Conservation (phyloP, 139 green algal species). For the Coelastrella sp. region DNA sequence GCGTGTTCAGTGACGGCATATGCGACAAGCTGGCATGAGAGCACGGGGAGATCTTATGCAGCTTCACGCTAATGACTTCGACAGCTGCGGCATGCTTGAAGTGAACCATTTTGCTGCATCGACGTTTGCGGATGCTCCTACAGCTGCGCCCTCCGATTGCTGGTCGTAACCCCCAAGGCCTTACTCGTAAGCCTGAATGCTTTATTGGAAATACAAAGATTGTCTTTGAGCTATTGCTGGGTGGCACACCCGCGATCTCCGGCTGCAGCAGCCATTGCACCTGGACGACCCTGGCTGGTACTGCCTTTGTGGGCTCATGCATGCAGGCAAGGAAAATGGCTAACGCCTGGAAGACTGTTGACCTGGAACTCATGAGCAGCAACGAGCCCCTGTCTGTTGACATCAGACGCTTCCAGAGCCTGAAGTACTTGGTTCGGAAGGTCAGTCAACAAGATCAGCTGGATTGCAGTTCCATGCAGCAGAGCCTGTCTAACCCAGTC, state of each 20-base stretch:
- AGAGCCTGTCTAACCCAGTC: no score
- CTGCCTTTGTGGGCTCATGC: not conserved
- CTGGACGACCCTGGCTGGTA: not conserved
- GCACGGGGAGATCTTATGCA: no score
- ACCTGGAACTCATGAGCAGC: slow-evolving; percentile 21
- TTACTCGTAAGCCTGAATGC: not conserved
- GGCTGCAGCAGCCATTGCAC: no score
- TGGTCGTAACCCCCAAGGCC: not conserved
- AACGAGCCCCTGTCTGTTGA: not conserved
- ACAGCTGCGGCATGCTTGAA: no score
- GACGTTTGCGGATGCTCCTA: not conserved
- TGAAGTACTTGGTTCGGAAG: slow-evolving; percentile 24
- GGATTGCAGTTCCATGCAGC: no score
- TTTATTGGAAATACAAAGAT: no score
- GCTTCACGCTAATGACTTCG: no score
- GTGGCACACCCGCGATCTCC: no score
- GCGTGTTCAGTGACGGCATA: not conserved
- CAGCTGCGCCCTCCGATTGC: not conserved
- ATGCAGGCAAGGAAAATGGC: slow-evolving; percentile 50
- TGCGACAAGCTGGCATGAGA: not conserved
- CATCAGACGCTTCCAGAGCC: not conserved
- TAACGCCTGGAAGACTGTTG: slow-evolving; percentile 31
- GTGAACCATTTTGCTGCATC: not conserved
- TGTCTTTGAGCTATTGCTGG: no score
- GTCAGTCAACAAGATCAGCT: not conserved